Evolutionary conservation across 352 stramenopile genomes (phyloP).

Genomic region (Globisporangium nagaii): DNA sequence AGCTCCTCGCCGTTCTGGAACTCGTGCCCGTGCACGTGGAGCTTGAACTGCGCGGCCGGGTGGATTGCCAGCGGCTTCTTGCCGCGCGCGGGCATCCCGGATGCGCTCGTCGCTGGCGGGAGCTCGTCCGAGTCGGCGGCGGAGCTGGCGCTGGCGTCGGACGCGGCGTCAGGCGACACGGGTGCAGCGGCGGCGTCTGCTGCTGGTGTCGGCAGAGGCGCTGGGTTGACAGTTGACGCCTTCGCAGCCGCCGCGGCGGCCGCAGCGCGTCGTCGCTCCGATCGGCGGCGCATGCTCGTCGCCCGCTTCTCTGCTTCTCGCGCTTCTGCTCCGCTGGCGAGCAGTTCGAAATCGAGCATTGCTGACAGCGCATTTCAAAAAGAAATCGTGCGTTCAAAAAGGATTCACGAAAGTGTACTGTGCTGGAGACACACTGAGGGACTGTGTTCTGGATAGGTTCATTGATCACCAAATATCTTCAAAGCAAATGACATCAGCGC

Average conservation of each 20-base stretch:
- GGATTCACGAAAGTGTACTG: too few species aligned
- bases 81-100: neutral
- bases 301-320: conserved; percentile 16
- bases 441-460: too few species aligned
- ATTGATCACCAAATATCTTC: too few species aligned
- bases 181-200: conserved; percentile 5
- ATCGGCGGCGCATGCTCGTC: conserved; percentile 34
- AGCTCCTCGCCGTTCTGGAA: conserved; percentile 80
- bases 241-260: conserved; percentile 22
- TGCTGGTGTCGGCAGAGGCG: conserved; percentile 1
- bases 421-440: too few species aligned
- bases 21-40: conserved; percentile 79
- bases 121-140: neutral
- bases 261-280: conserved; percentile 41
- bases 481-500: too few species aligned
- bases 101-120: neutral
- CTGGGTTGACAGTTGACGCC: neutral
- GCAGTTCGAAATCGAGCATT: too few species aligned
- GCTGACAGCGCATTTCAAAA: too few species aligned
- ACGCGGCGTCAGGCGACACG: neutral
- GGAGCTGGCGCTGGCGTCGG: neutral
- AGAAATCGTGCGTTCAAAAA: too few species aligned
- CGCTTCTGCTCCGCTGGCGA: conserved; percentile 13
- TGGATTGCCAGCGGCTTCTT: conserved; percentile 48
- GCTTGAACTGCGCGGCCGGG: conserved; percentile 59